Conservation (phyloP, 768 basidiomycete genomes). For the Mycena galopus region DNA sequence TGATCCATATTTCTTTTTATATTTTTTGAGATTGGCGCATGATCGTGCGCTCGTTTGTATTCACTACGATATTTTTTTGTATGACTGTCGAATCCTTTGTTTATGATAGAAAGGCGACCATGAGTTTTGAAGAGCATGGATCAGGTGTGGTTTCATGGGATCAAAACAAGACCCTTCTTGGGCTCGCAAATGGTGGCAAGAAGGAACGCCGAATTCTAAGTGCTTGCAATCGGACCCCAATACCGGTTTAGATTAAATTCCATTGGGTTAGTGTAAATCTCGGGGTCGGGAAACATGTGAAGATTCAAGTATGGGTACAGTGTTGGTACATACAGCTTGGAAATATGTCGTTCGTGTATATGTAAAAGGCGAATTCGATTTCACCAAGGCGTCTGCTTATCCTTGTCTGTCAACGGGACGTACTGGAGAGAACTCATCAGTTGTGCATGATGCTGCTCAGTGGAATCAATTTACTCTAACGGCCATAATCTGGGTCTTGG, state of each 20-base stretch:
- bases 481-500: conserved; percentile 76
- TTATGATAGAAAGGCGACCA: background rate
- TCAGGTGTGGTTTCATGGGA: too few relatives aligned
- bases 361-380: background rate
- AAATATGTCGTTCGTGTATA: background rate
- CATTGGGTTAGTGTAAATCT: too few relatives aligned
- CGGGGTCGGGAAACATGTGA: too few relatives aligned
- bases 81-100: conserved; percentile 4
- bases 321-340: background rate
- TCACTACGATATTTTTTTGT: conserved; percentile 22
- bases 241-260: too few relatives aligned
- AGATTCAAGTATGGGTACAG: conserved; percentile 10
- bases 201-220: too few relatives aligned
- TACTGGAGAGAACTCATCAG: conserved; percentile 29
- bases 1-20: conserved; percentile 12
- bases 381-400: conserved; percentile 50
- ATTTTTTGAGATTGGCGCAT: background rate
- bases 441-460: background rate
- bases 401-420: conserved; percentile 65
- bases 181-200: too few relatives aligned
- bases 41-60: conserved; percentile 22
- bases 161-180: too few relatives aligned
- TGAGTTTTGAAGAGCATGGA: too few relatives aligned
- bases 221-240: too few relatives aligned
- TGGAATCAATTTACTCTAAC: conserved; percentile 67